Evolutionary conservation across 73 alveolate species (phyloP).

Genomic region (Effrenium voratum): DNA sequence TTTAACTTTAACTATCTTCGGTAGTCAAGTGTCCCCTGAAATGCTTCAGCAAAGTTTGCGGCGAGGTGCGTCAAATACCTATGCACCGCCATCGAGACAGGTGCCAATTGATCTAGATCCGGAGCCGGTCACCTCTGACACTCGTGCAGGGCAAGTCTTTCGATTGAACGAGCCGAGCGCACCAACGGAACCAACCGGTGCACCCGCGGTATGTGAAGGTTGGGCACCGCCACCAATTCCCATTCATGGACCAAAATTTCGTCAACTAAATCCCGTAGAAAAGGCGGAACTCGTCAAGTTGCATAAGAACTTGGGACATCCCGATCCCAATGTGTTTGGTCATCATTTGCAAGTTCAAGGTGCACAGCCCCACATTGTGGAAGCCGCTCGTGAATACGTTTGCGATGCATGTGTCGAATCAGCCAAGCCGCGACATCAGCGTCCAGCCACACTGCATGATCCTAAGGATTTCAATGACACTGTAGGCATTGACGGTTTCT

Average conservation of each 20-base stretch:
- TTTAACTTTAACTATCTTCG: not conserved
- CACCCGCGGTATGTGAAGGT: not conserved
- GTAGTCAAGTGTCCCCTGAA: not conserved
- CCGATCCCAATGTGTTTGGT: not conserved
- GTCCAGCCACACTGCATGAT: not conserved
- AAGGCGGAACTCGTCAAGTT: not conserved
- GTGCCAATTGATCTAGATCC: not conserved
- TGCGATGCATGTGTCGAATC: not conserved
- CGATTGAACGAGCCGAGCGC: not conserved
- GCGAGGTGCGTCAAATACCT: not conserved
- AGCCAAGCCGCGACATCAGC: not conserved
- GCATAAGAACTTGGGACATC: conserved; percentile 2
- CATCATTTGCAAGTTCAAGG: not conserved
- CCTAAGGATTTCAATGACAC: not conserved
- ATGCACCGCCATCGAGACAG: not conserved
- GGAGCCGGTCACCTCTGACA: not conserved
- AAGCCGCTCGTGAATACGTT: not conserved
- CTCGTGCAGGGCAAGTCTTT: not conserved
- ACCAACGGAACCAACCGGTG: not conserved
- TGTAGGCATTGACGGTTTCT: not conserved
- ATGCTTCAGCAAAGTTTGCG: not conserved
- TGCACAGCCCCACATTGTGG: not conserved
- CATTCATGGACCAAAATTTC: not conserved
- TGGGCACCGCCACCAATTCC: conserved; percentile 17
- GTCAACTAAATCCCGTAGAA: not conserved